Base-by-base conservation (phyloP, 2,329 filamentous ascomycete species). In the Triangularia setosa region DNA sequence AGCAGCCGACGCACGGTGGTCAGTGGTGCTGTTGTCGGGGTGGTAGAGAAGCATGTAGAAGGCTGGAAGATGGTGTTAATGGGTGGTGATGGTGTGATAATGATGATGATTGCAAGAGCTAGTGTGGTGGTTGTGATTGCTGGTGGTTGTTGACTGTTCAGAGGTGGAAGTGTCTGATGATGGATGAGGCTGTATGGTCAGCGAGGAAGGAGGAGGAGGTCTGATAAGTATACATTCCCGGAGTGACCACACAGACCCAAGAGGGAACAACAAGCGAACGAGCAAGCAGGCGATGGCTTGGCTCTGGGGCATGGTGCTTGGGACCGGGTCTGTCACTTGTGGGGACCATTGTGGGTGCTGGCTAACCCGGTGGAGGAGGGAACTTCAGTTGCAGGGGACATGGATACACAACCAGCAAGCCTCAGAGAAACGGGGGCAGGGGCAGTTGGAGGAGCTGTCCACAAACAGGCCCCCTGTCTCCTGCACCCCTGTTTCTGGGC, bases 311-410 rank as follows among this genome's bases (percentile, higher is more conserved):
- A 52, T 44, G 30, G 35, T 40, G 9, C 21, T 44, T 60, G 58
- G 58, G 58, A 60, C 58, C 58, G 58, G 40, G 24, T 18, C 40
- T 60, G 58, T 60, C 58, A 60, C 18, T 59, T 33, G 35, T 27
- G 44, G 58, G 58, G 35, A 60, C 58, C 12, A 16, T 33, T 21
- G 25, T 25, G 24, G 58, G 33, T 33, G 58, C 23, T 60, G 58
- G 40, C 40, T 53, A 53, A 30, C 58, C 58, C 14, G 35, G 44
- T 60, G 58, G 25, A 60, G 23, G 52, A 27, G 52, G 52, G 52
- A 28, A 55, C 52, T 24, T 25, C 52, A 11, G 52, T n/a, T 25
- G 25, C 52, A 55, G 14, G 44, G 52, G 8, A 55, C 52, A 55
- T 55, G 52, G 52, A 23, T 55, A 24, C 30, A 33, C 4, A 4